A percentile compares a stretch with the other conserved stretches of the same genome.
Evolutionary conservation across 768 basidiomycete genomes (phyloP).

Genomic region (Cubamyces lactineus): DNA sequence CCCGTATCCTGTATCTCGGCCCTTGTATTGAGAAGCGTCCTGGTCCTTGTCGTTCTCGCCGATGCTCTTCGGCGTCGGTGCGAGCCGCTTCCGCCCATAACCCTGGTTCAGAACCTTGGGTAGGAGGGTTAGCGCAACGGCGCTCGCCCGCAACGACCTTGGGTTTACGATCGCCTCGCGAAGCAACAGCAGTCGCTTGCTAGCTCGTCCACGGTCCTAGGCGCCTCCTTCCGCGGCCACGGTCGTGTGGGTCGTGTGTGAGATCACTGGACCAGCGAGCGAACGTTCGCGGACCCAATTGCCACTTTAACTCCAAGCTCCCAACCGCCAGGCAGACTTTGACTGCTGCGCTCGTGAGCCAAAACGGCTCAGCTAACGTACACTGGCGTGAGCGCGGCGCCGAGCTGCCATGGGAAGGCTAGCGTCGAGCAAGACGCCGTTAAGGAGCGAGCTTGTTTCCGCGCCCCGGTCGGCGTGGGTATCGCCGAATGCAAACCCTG

Average conservation of each 20-base stretch:
- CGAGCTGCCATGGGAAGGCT: neutral
- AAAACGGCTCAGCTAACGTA: slow-evolving; percentile 3
- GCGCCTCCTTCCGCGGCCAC: neutral
- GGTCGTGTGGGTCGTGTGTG: neutral
- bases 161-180: no score
- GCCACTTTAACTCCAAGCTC: neutral
- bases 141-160: no score
- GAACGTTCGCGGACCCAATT: slow-evolving; percentile 8
- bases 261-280: slow-evolving; percentile 9
- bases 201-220: no score
- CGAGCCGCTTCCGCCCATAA: neutral
- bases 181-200: no score
- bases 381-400: slow-evolving; percentile 1
- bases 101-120: neutral
- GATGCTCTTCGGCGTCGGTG: neutral
- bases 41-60: neutral
- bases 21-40: neutral
- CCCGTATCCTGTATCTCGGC: slow-evolving; percentile 4
- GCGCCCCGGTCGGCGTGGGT: slow-evolving; percentile 6
- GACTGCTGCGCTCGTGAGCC: neutral
- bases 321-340: neutral
- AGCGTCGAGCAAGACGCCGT: neutral
- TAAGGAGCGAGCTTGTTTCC: neutral
- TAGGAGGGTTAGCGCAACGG: neutral
- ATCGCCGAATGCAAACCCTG: neutral